Base-by-base conservation (phyloP, 495 filamentous ascomycete genomes). In the Podospora pseudocomata region DNA sequence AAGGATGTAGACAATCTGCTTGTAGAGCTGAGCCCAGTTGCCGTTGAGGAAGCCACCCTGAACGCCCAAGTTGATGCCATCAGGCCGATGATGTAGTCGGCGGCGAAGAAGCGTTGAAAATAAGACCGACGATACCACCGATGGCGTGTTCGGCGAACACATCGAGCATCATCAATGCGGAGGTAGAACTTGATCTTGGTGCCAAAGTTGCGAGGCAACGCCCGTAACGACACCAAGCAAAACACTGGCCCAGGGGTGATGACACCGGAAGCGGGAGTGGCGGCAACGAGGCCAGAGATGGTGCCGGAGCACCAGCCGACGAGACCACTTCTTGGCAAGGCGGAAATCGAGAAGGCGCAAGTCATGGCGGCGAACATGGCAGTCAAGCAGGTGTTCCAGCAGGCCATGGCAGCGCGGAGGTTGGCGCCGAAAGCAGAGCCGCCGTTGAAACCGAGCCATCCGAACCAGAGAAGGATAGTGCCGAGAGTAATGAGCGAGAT, bases 161-260 rank as follows among this genome's bases (percentile, higher is more conserved):
- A 81, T 99, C 95, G 88, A 99, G 92, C 89, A 80, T 99, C 95
- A 79, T 99, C 95, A 72, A 99, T 97, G 72, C 88, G 85, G 76
- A 99, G 85, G 81, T 93, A 90, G 85, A 94, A 98, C 82, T 99
- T 99, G 83, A 98, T 83, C 86, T 99, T 99, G 70, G 95, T 99
- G 64, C 89, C 82, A 80, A 96, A 96, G 82, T 99, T 99, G 86
- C 91, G n/a, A 93, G 53, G 93, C 86, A 63, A 94, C 81, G 63
- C 93, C 93, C 32, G 95, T 90, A 9, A 90, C 88, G 61, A 98
- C 82, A 63, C 96, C 95, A 53, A 97, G 86, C 68, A 94, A 79
- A 71, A 98, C 87, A 72, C 90, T 91, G 19, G 88, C 94, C 91
- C 95, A 97, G 13, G 95, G 93, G 92, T 87, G 75, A 98, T 91